Evolutionary conservation across 257 asterid genomes (phyloP), one percentile per base, ranked within the genome.

Genomic region (Solanum rostratum): DNA sequence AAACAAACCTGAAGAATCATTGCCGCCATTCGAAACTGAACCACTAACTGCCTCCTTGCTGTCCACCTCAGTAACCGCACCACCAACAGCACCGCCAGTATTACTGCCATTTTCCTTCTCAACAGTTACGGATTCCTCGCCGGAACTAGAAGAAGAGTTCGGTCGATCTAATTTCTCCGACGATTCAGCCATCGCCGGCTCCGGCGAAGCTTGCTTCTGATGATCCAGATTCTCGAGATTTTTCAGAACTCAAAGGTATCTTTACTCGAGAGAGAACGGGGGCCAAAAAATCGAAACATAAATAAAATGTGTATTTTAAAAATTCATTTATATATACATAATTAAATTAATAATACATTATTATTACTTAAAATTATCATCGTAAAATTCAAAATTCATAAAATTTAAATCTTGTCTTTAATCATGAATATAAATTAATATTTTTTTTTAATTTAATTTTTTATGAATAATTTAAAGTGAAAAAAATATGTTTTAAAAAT

Each of bases 1-100:
- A 59, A 79, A 85, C 91, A 85, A 84, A 94, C 99, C 98, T 78
- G 93, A 87, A 87, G 93, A 50, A 60, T 57, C 84, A 62, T 85
- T 74, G 11, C 27, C 33, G 15, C 59, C 76, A 30, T 79, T 79
- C 52, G 68, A 24, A 81, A 50, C 81, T 19, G 81, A 45, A 54
- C 27, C 70, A 84, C 43, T 59, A 81, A 81, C 45, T 3, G 46
- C 30, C n/a, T 70, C 86, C 16, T 24, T 52, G n/a, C 15, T 84
- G 27, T n/a, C 83, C 60, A 84, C 46, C 33, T 27, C 84, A 50
- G n/a, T 76, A 73, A 55, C 83, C 3, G 52, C 82, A 27, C 54
- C 81, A 50, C 9, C 80, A 66, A 60, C 80, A 10, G 43, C 80
- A 22, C 55, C 76, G 18, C 33, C 57, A 24, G 83, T 81, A 45